Percentiles rank a stretch among this genome's conserved stretches.
Evolutionary conservation across 371 early-diverging fungal species (phyloP).

Genomic region (Mucor mucedo): DNA sequence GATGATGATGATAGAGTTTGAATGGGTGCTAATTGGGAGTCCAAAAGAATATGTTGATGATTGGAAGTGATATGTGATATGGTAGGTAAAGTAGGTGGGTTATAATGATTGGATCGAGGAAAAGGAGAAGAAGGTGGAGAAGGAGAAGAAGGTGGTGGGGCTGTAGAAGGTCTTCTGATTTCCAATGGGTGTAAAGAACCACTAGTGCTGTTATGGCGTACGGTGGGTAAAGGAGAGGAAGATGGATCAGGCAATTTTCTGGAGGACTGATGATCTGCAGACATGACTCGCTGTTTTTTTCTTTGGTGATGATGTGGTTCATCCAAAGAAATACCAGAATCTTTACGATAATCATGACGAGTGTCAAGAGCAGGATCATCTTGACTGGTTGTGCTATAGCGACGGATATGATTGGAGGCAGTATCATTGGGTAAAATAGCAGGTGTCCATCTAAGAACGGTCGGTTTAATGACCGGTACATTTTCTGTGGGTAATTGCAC

Average conservation of each 20-base stretch:
- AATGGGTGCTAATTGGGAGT: conserved; percentile 29
- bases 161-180: conserved; percentile 21
- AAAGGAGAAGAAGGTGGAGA: conserved; percentile 21
- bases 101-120: neutral
- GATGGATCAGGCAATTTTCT: conserved; percentile 39
- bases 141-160: conserved; percentile 17
- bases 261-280: conserved; percentile 31
- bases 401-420: conserved; percentile 10
- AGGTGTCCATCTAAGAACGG: conserved; percentile 43
- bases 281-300: conserved; percentile 45
- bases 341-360: conserved; percentile 36
- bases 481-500: conserved; percentile 1
- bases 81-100: conserved; percentile 20
- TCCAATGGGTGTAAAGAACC: conserved; percentile 35
- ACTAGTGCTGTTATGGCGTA: conserved; percentile 8
- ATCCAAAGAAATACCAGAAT: conserved; percentile 44
- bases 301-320: conserved; percentile 22
- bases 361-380: neutral
- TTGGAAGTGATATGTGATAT: conserved; percentile 26
- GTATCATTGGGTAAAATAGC: conserved; percentile 16
- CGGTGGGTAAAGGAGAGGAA: conserved; percentile 25
- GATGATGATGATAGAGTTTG: neutral
- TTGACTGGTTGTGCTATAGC: conserved; percentile 1
- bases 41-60: neutral
- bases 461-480: conserved; percentile 51